Conservation (phyloP, 2,329 filamentous ascomycete genomes). For the Claviceps lovelessii region DNA sequence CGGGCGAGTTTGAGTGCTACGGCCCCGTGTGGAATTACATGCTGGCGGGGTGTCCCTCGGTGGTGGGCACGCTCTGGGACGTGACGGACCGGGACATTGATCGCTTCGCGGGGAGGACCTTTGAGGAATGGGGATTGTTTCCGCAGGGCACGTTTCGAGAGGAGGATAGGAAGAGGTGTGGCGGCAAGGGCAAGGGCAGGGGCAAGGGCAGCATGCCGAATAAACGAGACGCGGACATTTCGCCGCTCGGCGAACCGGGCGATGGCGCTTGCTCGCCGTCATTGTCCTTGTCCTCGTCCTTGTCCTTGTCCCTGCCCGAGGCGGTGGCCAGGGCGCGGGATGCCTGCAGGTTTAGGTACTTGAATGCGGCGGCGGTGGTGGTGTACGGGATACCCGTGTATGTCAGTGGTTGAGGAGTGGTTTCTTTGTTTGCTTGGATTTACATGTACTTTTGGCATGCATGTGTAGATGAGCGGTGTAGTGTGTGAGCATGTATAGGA, state of each 20-base stretch:
- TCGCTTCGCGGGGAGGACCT: conserved; percentile 64
- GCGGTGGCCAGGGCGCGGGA: conserved; percentile 62
- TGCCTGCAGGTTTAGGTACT: conserved; percentile 74
- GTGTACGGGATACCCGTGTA: conserved; percentile 94
- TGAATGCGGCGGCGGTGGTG: conserved; percentile 87
- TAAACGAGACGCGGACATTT: not conserved
- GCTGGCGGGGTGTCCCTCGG: conserved; percentile 69
- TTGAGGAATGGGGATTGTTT: conserved; percentile 78
- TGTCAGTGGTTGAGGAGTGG: conserved; percentile 26
- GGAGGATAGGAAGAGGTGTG: conserved; percentile 15
- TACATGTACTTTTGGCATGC: no score
- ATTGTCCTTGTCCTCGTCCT: conserved; percentile 27
- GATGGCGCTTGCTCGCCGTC: not conserved
- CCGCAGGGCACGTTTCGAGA: conserved; percentile 29
- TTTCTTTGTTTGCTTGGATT: no score
- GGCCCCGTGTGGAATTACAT: conserved; percentile 88
- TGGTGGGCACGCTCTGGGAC: conserved; percentile 92
- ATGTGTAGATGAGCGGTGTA: no score
- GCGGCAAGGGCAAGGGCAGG: conserved; percentile 5
- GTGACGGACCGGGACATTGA: conserved; percentile 97
- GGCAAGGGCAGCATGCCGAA: not conserved
- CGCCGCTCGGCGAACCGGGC: not conserved
- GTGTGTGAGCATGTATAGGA: no score
- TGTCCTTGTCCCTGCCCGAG: conserved; percentile 43
- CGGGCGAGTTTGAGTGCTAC: conserved; percentile 79